These are phyloP conservation scores for Cymodocea nodosa DNA, from an alignment of 116 monocot species.

Conservation along the genomic window DNA sequence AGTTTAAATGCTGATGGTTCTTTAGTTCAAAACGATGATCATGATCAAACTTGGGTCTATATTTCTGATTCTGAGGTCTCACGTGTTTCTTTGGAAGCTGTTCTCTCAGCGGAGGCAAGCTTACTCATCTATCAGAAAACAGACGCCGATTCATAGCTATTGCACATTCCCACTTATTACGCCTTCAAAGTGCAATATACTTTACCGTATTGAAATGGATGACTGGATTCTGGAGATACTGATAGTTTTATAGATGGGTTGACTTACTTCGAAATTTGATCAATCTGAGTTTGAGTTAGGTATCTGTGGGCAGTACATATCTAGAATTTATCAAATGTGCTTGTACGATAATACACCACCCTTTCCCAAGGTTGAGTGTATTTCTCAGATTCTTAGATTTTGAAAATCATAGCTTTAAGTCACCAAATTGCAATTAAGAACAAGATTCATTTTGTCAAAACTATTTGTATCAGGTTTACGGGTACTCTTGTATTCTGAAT, in stretches of 20 bases:
- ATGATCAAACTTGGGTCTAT: conserved; percentile 42
- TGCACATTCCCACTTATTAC: background rate
- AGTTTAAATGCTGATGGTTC: conserved; percentile 4
- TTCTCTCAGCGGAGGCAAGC: conserved; percentile 75
- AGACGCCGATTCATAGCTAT: conserved; percentile 9
- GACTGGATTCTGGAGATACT: background rate
- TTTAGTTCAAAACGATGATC: background rate
- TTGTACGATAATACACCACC: no score
- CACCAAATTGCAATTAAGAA: no score
- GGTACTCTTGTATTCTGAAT: no score
- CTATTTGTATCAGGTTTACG: no score
- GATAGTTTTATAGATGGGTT: background rate
- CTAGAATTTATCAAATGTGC: no score
- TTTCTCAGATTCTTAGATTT: no score
- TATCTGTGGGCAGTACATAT: no score
- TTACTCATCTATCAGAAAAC: conserved; percentile 82
- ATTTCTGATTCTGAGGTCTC: conserved; percentile 63
- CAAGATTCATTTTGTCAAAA: no score
- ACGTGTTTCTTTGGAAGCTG: conserved; percentile 39
- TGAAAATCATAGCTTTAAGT: no score
- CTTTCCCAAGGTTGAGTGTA: no score
- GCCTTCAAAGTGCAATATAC: background rate
- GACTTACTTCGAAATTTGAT: background rate
- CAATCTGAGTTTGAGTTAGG: no score
- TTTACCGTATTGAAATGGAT: background rate